These are phyloP conservation scores for Leucocoprinus birnbaumii DNA, from an alignment of 768 basidiomycete genomes.

Conservation along the genomic window DNA sequence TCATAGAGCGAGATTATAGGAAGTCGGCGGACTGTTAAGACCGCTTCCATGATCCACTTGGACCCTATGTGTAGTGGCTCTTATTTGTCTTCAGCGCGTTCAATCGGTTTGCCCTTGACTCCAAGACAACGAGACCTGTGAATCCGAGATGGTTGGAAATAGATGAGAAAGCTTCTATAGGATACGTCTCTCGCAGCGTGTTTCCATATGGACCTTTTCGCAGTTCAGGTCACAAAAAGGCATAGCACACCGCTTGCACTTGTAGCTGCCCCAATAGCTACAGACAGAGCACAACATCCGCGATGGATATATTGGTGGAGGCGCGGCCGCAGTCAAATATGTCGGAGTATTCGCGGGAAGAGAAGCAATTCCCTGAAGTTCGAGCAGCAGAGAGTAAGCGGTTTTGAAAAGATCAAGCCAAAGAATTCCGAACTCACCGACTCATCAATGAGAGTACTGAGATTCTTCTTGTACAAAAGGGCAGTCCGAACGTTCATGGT, in stretches of 20 bases:
- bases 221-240: slow-evolving; percentile 76
- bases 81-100: too few relatives aligned
- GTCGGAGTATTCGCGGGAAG: slow-evolving; percentile 53
- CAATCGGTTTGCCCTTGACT: too few relatives aligned
- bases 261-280: slow-evolving; percentile 80
- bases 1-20: too few relatives aligned
- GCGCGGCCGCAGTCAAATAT: slow-evolving; percentile 69
- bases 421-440: slow-evolving; percentile 48
- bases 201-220: slow-evolving; percentile 72
- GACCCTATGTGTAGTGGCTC: too few relatives aligned
- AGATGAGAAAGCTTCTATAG: slow-evolving; percentile 29
- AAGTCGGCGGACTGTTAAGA: too few relatives aligned
- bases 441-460: slow-evolving; percentile 72
- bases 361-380: slow-evolving; percentile 51
- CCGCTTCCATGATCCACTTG: too few relatives aligned
- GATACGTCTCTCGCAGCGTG: slow-evolving; percentile 74
- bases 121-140: too few relatives aligned
- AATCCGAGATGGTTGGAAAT: too few relatives aligned
- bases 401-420: background rate
- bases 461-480: slow-evolving; percentile 78
- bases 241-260: slow-evolving; percentile 74
- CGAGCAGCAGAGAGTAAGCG: background rate
- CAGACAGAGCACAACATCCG: slow-evolving; percentile 82
- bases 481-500: slow-evolving; percentile 80
- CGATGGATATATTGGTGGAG: slow-evolving; percentile 59